phyloP scores from a whole-genome alignment of 441 rosid genomes.

The Corymbia calophylla region DNA sequence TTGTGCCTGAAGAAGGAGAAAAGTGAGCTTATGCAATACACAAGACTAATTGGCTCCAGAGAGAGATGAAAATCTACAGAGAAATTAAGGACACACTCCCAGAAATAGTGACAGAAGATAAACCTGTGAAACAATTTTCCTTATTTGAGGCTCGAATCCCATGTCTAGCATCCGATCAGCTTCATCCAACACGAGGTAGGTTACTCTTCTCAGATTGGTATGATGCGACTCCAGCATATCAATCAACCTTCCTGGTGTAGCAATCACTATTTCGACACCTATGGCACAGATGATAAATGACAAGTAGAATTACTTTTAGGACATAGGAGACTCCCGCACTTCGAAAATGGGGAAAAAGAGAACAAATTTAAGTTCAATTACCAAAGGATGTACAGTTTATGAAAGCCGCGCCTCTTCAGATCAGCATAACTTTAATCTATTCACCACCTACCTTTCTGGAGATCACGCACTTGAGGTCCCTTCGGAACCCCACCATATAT shows the following conservation, averaged over 20 bases:
- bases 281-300: neutral
- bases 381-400: conserved; percentile 23
- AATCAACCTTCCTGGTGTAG: conserved; percentile 95
- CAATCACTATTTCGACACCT: conserved; percentile 96
- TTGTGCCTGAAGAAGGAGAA: neutral
- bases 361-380: conserved; percentile 15
- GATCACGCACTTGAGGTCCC: conserved; percentile 99
- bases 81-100: neutral
- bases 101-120: neutral
- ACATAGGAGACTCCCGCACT: neutral
- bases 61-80: neutral
- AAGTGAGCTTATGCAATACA: neutral
- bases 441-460: conserved; percentile 80
- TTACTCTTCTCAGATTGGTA: conserved; percentile 87
- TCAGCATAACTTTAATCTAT: conserved; percentile 27
- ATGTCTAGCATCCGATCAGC: conserved; percentile 97
- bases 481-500: conserved; percentile 97
- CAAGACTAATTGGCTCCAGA: neutral
- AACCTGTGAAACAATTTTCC: conserved; percentile 87
- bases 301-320: neutral
- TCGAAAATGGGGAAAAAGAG: neutral
- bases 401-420: conserved; percentile 23
- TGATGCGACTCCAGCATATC: conserved; percentile 95
- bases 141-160: conserved; percentile 97
- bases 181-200: conserved; percentile 93